Evolutionary conservation across 129 eudicot genomes (phyloP).

Genomic region (Chrysanthemum seticuspe): DNA sequence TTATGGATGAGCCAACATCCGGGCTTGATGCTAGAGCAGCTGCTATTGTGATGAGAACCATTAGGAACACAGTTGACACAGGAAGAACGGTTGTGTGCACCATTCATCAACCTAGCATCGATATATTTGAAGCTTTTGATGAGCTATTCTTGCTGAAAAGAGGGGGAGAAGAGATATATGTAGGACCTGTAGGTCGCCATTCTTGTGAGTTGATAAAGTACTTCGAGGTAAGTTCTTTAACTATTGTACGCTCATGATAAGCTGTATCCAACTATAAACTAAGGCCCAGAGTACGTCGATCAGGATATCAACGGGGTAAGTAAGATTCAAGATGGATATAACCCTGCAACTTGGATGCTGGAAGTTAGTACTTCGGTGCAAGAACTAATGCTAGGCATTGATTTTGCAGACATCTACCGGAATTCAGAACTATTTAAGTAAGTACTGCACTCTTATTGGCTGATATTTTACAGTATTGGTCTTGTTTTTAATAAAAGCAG

Average conservation of each 20-base stretch:
- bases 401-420: conserved; percentile 47
- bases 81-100: conserved; percentile 22
- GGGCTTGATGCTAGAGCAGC: conserved; percentile 20
- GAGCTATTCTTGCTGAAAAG: conserved; percentile 19
- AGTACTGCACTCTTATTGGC: neutral
- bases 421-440: conserved; percentile 56
- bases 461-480: neutral
- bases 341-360: conserved; percentile 79
- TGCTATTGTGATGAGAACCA: conserved; percentile 18
- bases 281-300: neutral
- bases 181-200: conserved; percentile 9
- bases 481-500: neutral
- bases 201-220: conserved; percentile 12
- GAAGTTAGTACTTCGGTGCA: conserved; percentile 52
- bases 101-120: conserved; percentile 20
- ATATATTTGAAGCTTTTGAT: conserved; percentile 19
- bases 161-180: conserved; percentile 6
- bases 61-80: conserved; percentile 19
- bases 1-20: conserved; percentile 15
- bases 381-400: conserved; percentile 46
- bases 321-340: conserved; percentile 59
- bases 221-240: neutral
- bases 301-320: conserved; percentile 33
- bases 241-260: neutral
- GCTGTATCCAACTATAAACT: neutral